These are phyloP conservation scores for Cornus suecica DNA, from an alignment of 148 eudicot species.

Conservation along the genomic window DNA sequence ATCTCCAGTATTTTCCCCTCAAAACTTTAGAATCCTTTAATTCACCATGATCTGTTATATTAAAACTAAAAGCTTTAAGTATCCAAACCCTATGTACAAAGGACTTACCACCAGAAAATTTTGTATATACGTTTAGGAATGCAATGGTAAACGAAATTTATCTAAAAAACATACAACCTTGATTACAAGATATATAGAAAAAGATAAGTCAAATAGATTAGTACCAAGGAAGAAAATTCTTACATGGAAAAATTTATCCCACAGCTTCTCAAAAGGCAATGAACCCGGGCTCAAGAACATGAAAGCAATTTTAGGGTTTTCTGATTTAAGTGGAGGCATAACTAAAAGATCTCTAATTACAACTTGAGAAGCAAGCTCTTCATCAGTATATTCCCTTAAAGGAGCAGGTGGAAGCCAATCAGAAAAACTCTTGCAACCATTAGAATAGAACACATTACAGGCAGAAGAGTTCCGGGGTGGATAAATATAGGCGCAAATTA, in stretches of 20 bases:
- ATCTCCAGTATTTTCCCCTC: too few species aligned
- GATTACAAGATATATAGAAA: neutral
- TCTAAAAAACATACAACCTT: neutral
- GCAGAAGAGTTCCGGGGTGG: conserved; percentile 55
- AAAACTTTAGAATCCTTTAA: too few species aligned
- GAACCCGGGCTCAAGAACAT: conserved; percentile 66
- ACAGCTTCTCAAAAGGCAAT: conserved; percentile 68
- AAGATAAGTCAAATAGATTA: neutral
- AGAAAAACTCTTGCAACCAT: conserved; percentile 54
- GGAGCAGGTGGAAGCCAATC: conserved; percentile 55
- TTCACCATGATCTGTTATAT: too few species aligned
- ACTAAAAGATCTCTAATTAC: conserved; percentile 51
- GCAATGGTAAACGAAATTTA: neutral
- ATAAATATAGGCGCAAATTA: conserved; percentile 57
- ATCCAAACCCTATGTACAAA: too few species aligned
- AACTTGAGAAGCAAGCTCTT: conserved; percentile 55
- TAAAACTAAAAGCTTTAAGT: too few species aligned
- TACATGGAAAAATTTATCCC: conserved; percentile 70
- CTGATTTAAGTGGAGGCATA: conserved; percentile 31
- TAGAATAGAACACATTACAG: conserved; percentile 58
- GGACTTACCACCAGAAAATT: too few species aligned
- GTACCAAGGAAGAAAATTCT: conserved; percentile 20
- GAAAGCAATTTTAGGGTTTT: conserved; percentile 67
- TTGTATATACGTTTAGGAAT: neutral
- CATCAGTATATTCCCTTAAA: conserved; percentile 53